phyloP scores from a whole-genome alignment of 768 basidiomycete species.

The Mycena albidolilacea region DNA sequence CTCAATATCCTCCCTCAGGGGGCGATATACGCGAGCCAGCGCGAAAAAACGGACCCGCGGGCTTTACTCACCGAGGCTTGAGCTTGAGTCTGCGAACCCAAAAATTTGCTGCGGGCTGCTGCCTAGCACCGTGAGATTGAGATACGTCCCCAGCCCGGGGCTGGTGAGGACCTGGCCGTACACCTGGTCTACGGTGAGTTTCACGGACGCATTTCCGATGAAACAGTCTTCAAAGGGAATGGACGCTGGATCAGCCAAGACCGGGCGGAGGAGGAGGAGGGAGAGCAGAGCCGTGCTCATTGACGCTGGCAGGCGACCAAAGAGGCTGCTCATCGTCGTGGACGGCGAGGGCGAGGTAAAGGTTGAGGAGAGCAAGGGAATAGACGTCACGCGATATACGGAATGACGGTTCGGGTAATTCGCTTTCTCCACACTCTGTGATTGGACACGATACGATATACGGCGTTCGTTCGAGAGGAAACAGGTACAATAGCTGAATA shows the following conservation, averaged over 20 bases:
- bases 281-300: conserved; percentile 42
- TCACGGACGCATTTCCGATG: conserved; percentile 64
- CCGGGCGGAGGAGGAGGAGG: conserved; percentile 45
- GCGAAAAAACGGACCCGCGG: conserved; percentile 10
- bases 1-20: neutral
- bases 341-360: conserved; percentile 38
- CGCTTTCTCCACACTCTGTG: neutral
- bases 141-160: conserved; percentile 56
- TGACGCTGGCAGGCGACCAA: conserved; percentile 31
- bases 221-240: conserved; percentile 82
- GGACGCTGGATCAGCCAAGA: conserved; percentile 70
- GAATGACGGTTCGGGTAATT: conserved; percentile 16
- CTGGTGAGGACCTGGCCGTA: conserved; percentile 78
- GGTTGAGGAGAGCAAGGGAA: conserved; percentile 22
- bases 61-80: conserved; percentile 73
- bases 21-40: conserved; percentile 11
- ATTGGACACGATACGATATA: neutral
- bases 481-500: neutral
- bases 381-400: conserved; percentile 15
- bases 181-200: conserved; percentile 76
- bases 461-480: too few relatives aligned
- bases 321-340: conserved; percentile 45
- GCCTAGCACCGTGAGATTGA: conserved; percentile 85
- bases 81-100: conserved; percentile 71
- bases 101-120: conserved; percentile 69